Evolutionary conservation across 106 monocot genomes (phyloP).

Genomic region (Allium cepa): DNA sequence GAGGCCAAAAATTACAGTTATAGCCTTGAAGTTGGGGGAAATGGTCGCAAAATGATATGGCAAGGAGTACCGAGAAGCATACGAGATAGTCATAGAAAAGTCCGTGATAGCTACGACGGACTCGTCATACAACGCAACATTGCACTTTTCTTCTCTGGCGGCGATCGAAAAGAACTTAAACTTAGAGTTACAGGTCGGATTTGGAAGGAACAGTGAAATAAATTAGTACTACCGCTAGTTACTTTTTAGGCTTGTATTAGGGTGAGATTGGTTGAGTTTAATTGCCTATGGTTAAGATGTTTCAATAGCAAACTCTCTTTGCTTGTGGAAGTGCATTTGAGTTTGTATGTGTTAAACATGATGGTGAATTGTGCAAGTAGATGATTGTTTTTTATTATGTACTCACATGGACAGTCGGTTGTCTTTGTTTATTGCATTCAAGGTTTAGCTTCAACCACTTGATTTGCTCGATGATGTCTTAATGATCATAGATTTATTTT

Average conservation of each 20-base stretch:
- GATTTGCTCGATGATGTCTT: too few species aligned
- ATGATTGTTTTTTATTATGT: too few species aligned
- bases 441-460: too few species aligned
- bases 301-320: slow-evolving; percentile 2
- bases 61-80: slow-evolving; percentile 45
- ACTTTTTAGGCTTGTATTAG: too few species aligned
- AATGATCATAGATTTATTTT: too few species aligned
- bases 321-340: background rate
- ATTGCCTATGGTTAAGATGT: background rate
- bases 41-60: slow-evolving; percentile 29
- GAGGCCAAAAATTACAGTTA: slow-evolving; percentile 21
- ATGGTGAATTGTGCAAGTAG: too few species aligned
- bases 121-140: slow-evolving; percentile 41
- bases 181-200: slow-evolving; percentile 38
- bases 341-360: too few species aligned
- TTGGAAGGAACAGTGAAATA: slow-evolving; percentile 34
- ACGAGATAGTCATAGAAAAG: slow-evolving; percentile 39
- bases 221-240: too few species aligned
- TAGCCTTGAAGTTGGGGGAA: slow-evolving; percentile 17
- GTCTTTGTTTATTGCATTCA: too few species aligned
- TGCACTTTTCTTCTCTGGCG: slow-evolving; percentile 40
- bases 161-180: slow-evolving; percentile 38
- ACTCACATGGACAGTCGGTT: too few species aligned
- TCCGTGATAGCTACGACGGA: slow-evolving; percentile 41
- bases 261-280: too few species aligned